Evolutionary conservation across 2,329 filamentous ascomycete species (phyloP), one percentile per base, ranked within the genome.

Genomic region (Nemania diffusa): DNA sequence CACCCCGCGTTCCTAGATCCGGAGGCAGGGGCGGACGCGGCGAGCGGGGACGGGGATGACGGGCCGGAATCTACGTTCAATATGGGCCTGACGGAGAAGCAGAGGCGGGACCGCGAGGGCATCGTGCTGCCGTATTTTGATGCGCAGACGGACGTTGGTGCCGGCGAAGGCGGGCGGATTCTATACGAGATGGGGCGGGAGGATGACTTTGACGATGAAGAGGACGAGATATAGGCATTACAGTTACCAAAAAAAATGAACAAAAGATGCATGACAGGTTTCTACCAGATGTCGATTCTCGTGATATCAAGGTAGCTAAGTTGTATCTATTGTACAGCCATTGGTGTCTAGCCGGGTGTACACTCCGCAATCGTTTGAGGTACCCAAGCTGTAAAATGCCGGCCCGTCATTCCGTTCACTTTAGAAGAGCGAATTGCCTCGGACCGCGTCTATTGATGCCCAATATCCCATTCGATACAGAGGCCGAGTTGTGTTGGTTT

Each of bases 51-150:
- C 0, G 81, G 75, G 1, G 85, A 78, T 1, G 85, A 86, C 5
- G 69, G 85, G 37, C 87, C 88, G 4, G 87, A 89, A 73, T 91
- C 92, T 9, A 97, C 95, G 0, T 99, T 99, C 77, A 91, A 92
- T 71, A 81, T 99, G 3, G 90, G 91, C 0, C 82, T 99, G 66
- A 98, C 95, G 20, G 95, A 97, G 66, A 94, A 96, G 82, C 96
- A 99, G 82, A 87, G 92, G 73, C 85, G 86, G 71, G 95, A 97
- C 57, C 84, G 96, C 27, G 95, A 97, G 74, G 92, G 92, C 0
- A 92, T 99, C 8, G 92, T 98, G 46, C 78, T 98, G 79, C 96
- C 96, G 17, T 98, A 99, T 78, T 97, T 97, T 80, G 96, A 99
- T 82, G 96, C 96, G 26, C 96, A 99, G 84, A 92, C 89, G 60